These are phyloP conservation scores for Phanerochaete sordida DNA, from an alignment of 768 basidiomycete species.

Conservation along the genomic window DNA sequence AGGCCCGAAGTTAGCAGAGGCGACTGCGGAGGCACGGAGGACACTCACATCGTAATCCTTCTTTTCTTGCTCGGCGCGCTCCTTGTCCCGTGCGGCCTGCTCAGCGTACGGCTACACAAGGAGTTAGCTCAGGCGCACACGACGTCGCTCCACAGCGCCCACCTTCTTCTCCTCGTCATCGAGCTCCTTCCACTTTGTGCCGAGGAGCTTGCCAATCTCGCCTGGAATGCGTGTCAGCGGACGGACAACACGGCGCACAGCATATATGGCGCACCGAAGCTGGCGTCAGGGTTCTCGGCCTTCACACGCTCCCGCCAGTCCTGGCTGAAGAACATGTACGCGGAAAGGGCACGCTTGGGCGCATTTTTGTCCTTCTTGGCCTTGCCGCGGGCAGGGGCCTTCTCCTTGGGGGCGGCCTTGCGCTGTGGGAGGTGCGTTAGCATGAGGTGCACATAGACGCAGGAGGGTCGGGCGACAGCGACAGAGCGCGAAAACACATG, in stretches of 20 bases:
- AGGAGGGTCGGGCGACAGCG: constrained; percentile 11
- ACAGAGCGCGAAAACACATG: constrained; percentile 17
- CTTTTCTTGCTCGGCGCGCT: constrained; percentile 82
- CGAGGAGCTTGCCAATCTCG: constrained; percentile 92
- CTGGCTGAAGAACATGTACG: constrained; percentile 99
- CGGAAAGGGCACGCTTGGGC: constrained; percentile 90
- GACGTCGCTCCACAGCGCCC: constrained; percentile 6
- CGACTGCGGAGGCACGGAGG: neutral
- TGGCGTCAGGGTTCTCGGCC: constrained; percentile 90
- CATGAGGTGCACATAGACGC: constrained; percentile 3
- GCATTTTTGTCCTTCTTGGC: constrained; percentile 78
- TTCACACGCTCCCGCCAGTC: constrained; percentile 96
- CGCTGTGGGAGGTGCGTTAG: constrained; percentile 40
- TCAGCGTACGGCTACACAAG: constrained; percentile 76
- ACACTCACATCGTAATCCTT: constrained; percentile 38
- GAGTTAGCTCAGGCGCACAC: constrained; percentile 5
- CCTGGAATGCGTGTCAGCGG: constrained; percentile 39
- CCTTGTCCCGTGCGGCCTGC: constrained; percentile 84
- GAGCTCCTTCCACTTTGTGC: constrained; percentile 96
- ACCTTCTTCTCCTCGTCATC: constrained; percentile 91
- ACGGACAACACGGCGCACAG: constrained; percentile 11
- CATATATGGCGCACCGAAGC: constrained; percentile 64
- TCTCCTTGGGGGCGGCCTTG: constrained; percentile 73
- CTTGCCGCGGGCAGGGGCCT: constrained; percentile 51
- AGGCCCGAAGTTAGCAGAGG: constrained; percentile 1